These are phyloP conservation scores for Tolypocladium ophioglossoides DNA, from an alignment of 2,329 filamentous ascomycete genomes.

Conservation along the genomic window DNA sequence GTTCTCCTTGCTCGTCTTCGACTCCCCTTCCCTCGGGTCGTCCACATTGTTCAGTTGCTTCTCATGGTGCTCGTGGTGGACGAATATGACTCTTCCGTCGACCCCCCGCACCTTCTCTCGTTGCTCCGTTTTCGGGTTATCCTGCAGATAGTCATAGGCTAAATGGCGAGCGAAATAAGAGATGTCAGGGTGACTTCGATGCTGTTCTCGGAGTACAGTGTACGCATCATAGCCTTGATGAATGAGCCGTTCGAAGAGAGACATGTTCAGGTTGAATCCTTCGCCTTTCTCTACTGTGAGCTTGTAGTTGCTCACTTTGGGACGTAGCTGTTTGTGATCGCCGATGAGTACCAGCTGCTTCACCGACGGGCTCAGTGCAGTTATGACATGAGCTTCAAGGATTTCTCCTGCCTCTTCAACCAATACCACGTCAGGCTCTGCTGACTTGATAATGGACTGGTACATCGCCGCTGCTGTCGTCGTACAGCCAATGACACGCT, in stretches of 20 bases:
- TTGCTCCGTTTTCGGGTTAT: slow-evolving; percentile 37
- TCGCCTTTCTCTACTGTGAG: slow-evolving; percentile 53
- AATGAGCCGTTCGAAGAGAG: slow-evolving; percentile 59
- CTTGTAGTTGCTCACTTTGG: slow-evolving; percentile 51
- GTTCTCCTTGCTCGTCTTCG: slow-evolving; percentile 48
- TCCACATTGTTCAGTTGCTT: slow-evolving; percentile 25
- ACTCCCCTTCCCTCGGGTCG: slow-evolving; percentile 39
- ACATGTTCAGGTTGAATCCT: slow-evolving; percentile 57
- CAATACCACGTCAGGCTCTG: slow-evolving; percentile 48
- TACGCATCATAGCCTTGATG: slow-evolving; percentile 40
- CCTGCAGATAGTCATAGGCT: slow-evolving; percentile 51
- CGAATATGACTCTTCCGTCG: slow-evolving; percentile 48
- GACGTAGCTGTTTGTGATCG: slow-evolving; percentile 62
- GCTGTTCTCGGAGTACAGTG: slow-evolving; percentile 47
- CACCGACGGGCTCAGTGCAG: slow-evolving; percentile 42
- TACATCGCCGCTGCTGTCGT: slow-evolving; percentile 61
- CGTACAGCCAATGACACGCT: slow-evolving; percentile 57
- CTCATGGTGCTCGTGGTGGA: slow-evolving; percentile 53
- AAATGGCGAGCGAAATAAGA: slow-evolving; percentile 45
- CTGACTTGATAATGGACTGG: slow-evolving; percentile 38
- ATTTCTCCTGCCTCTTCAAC: slow-evolving; percentile 69
- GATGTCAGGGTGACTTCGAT: slow-evolving; percentile 60
- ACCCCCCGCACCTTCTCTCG: slow-evolving; percentile 45
- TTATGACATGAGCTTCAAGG: slow-evolving; percentile 52
- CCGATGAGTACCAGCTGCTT: slow-evolving; percentile 61